Base-by-base conservation (phyloP, 1,139 yeast genomes). In the Debaryomyces nepalensis region DNA sequence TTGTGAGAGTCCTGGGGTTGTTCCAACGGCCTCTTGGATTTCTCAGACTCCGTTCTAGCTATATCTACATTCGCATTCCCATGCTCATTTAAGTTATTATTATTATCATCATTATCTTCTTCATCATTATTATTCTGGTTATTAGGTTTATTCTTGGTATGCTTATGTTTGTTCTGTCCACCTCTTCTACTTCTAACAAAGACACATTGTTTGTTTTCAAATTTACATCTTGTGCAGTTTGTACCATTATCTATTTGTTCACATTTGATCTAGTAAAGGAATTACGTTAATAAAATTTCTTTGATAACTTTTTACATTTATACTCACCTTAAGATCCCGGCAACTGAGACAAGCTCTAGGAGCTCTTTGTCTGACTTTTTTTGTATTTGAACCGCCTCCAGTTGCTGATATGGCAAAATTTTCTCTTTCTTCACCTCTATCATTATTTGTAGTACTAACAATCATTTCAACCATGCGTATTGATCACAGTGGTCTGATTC, bases 101-200 rank as follows among this genome's bases (percentile, higher is more conserved):
- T 11, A 32, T 11, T 19, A 19, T 8, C 12, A 32, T 11, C 12
- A 32, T 15, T 32, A 20, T 6, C 12, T n/a, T 14, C 12, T 9
- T 11, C 12, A 32, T 6, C n/a, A 18, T 32, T 4, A 32, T 19
- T 21, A 32, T 32, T 32, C 35, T 9, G 26, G 15, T 32, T 19
- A 32, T 32, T 21, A 32, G 24, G 19, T 32, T 4, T 21, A 20
- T 32, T 32, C 16, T 18, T 18, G 6, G 35, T 21, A 32, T 21
- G 26, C 26, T 32, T 32, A 21, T 32, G 35, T 21, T 32, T 32
- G 26, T 32, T 32, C 26, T 32, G 35, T 4, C 35, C 35, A 20
- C 35, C 35, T 32, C 35, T 32, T 32, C 35, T 32, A 10, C 35
- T 32, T n/a, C 35, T 32, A 29, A 29, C 33, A 29, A 29, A 29